Percentiles rank a stretch among this genome's conserved stretches.
Conservation (phyloP, 139 green algal species). For the Axilococcus clingmanii region DNA sequence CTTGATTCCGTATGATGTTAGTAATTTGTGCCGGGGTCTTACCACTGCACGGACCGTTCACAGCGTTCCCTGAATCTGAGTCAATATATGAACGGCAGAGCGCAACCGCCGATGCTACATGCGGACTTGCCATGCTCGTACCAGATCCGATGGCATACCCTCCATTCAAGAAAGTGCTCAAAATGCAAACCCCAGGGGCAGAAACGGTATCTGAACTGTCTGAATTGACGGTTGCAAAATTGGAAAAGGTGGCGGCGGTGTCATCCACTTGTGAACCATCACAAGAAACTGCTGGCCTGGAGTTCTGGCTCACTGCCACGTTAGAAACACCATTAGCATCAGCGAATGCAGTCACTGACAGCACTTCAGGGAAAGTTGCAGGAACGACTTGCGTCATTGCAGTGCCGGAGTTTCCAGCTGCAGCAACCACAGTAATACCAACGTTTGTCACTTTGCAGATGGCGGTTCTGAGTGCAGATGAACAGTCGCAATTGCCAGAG, state of each 20-base stretch:
- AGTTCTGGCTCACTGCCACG: too few species aligned
- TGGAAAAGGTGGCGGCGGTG: conserved; percentile 1
- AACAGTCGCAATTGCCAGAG: too few species aligned
- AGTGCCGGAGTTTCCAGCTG: conserved; percentile 2
- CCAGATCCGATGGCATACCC: conserved; percentile 4
- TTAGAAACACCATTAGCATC: too few species aligned
- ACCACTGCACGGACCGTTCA: too few species aligned
- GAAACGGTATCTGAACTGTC: conserved; percentile 1
- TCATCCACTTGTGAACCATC: too few species aligned
- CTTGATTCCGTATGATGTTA: too few species aligned
- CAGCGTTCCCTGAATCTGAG: too few species aligned
- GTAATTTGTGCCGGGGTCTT: too few species aligned
- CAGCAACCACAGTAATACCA: conserved; percentile 2
- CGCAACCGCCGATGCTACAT: too few species aligned
- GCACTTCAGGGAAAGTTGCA: background rate
- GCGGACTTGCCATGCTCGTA: conserved; percentile 31
- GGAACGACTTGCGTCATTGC: conserved; percentile 5
- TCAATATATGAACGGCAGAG: too few species aligned
- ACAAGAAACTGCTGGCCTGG: too few species aligned
- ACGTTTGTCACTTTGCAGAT: background rate
- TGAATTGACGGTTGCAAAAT: conserved; percentile 6
- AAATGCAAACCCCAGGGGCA: conserved; percentile 11
- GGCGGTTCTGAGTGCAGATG: background rate
- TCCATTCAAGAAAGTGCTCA: conserved; percentile 6
- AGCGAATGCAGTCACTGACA: conserved; percentile 3